phyloP scores from a whole-genome alignment of 139 green algal genomes.

The Trebouxia sp. region DNA sequence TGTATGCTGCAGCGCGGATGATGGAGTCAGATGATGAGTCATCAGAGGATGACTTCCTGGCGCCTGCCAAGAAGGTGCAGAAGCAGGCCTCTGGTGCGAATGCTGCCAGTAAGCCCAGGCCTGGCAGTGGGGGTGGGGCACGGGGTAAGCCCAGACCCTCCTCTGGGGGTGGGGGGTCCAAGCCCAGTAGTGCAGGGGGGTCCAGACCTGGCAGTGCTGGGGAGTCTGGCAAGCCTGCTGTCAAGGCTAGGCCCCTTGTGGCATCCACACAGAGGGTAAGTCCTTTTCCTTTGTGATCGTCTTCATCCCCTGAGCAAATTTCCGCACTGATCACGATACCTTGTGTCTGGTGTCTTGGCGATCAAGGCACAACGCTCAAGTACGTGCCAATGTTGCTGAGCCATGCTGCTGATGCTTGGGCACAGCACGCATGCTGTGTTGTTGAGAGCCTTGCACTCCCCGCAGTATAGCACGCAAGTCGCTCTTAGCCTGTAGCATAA shows the following conservation, averaged over 20 bases:
- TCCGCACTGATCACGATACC: neutral
- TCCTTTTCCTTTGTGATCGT: too few relatives aligned
- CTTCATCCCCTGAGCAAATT: too few relatives aligned
- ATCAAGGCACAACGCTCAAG: too few relatives aligned
- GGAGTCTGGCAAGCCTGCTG: neutral
- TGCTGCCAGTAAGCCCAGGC: neutral
- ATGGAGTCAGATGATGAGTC: slow-evolving; percentile 6
- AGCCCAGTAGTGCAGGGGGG: neutral
- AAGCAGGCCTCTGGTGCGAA: slow-evolving; percentile 6
- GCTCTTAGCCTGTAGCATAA: too few relatives aligned
- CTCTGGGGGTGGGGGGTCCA: too few relatives aligned
- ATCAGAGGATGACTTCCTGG: neutral
- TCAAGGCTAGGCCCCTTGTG: neutral
- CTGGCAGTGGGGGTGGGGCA: neutral
- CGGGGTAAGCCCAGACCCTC: too few relatives aligned
- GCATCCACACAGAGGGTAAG: neutral
- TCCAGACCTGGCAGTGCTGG: neutral
- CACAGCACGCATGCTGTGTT: neutral
- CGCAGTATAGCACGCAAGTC: too few relatives aligned
- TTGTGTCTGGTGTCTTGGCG: too few relatives aligned
- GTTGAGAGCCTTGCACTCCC: too few relatives aligned
- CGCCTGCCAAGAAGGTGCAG: slow-evolving; percentile 13
- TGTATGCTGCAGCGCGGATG: too few relatives aligned
- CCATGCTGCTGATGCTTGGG: too few relatives aligned
- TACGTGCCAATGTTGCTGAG: neutral